Percentiles rank a stretch among this genome's conserved stretches.
Evolutionary conservation across 495 filamentous ascomycete genomes (phyloP).

Genomic region (Aspergillus indologenus): DNA sequence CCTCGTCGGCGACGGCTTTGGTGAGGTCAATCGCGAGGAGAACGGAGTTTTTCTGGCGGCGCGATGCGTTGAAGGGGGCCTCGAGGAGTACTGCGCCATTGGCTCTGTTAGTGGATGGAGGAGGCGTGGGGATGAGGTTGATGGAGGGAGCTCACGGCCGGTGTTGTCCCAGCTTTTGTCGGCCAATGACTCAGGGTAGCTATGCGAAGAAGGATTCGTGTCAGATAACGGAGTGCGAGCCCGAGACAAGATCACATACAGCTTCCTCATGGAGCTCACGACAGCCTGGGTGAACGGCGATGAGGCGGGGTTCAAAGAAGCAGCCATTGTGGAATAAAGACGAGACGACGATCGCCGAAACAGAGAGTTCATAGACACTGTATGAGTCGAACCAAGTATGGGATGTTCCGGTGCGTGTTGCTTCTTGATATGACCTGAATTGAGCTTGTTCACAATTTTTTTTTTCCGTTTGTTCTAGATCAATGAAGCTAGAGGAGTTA

Average conservation of each 20-base stretch:
- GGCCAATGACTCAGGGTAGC: constrained; percentile 85
- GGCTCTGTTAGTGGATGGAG: constrained; percentile 9
- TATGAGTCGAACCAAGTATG: no score
- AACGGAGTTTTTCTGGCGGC: constrained; percentile 65
- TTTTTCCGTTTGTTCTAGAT: no score
- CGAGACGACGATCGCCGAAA: constrained; percentile 18
- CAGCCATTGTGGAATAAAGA: constrained; percentile 34
- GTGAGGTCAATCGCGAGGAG: constrained; percentile 93
- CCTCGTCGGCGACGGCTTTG: constrained; percentile 84
- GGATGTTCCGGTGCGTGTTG: no score
- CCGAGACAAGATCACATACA: constrained; percentile 54
- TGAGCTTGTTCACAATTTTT: no score
- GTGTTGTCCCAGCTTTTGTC: constrained; percentile 95
- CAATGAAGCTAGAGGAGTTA: neutral
- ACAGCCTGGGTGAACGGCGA: constrained; percentile 75
- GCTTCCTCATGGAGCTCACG: constrained; percentile 72
- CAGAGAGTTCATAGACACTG: constrained; percentile 15
- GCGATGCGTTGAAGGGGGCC: constrained; percentile 60
- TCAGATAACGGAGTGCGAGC: no score
- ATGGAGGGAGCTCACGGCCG: constrained; percentile 56
- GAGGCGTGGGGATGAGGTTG: neutral
- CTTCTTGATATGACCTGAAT: no score
- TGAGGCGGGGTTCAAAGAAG: constrained; percentile 28
- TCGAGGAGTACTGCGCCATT: constrained; percentile 65
- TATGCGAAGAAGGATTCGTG: constrained; percentile 27